Percentiles rank a stretch among this genome's conserved stretches.
These are phyloP conservation scores for Fraxinus baroniana DNA, from an alignment of 305 asterid species.

Conservation along the genomic window DNA sequence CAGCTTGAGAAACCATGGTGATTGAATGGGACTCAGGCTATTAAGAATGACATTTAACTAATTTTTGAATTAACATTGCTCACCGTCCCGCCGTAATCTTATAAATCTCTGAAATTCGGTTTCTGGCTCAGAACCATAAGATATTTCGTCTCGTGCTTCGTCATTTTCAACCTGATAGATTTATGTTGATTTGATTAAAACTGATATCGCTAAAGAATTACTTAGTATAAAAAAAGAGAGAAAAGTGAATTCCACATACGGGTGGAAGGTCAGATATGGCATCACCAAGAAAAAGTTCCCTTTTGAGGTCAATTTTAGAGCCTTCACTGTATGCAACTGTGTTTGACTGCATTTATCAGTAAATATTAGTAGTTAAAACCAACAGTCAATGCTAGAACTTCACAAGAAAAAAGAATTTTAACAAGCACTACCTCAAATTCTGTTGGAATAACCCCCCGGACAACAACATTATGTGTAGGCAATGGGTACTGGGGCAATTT, in stretches of 20 bases:
- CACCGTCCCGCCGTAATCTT: constrained; percentile 35
- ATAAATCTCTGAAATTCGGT: constrained; percentile 35
- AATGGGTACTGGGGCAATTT: constrained; percentile 42
- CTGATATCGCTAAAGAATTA: background rate
- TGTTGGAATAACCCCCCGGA: background rate
- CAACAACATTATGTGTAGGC: constrained; percentile 40
- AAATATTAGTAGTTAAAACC: background rate
- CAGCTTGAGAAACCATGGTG: background rate
- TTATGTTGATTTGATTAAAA: background rate
- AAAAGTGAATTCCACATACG: constrained; percentile 1
- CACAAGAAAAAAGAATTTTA: background rate
- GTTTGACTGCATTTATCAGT: constrained; percentile 25
- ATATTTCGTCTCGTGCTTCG: constrained; percentile 34
- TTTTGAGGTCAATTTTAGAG: background rate
- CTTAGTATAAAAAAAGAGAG: background rate
- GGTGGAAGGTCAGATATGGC: constrained; percentile 42
- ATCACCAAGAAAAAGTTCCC: constrained; percentile 36
- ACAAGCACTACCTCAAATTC: background rate
- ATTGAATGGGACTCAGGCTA: background rate
- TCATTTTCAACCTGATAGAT: constrained; percentile 30
- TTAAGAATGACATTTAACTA: background rate
- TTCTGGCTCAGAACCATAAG: constrained; percentile 18
- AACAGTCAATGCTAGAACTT: background rate
- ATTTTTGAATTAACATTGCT: constrained; percentile 4
- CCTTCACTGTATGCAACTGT: constrained; percentile 37